These are phyloP conservation scores for Talaromyces islandicus DNA, from an alignment of 2,329 filamentous ascomycete species.

Conservation along the genomic window DNA sequence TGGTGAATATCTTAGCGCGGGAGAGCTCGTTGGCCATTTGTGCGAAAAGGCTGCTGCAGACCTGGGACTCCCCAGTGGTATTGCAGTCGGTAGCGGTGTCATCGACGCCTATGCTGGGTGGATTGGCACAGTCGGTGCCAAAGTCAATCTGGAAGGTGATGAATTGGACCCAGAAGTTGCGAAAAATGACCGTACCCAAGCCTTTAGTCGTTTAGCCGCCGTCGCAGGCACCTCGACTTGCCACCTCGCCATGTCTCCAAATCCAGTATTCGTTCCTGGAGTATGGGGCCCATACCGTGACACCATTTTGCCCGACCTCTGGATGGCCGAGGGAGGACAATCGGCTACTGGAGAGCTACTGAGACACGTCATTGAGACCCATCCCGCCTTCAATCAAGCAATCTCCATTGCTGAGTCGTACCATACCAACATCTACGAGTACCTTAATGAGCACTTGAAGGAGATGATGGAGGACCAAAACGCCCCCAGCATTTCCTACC, in stretches of 20 bases:
- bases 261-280: slow-evolving; percentile 88
- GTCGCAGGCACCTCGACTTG: slow-evolving; percentile 97
- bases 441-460: slow-evolving; percentile 79
- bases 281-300: slow-evolving; percentile 98
- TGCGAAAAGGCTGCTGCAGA: slow-evolving; percentile 77
- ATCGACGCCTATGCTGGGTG: slow-evolving; percentile 98
- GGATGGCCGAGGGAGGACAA: slow-evolving; percentile 97
- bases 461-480: slow-evolving; percentile 63
- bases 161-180: slow-evolving; percentile 62
- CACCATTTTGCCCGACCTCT: slow-evolving; percentile 83
- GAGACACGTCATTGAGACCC: slow-evolving; percentile 90
- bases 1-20: slow-evolving; percentile 82
- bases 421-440: slow-evolving; percentile 89
- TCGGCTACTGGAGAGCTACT: slow-evolving; percentile 92
- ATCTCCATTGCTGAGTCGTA: slow-evolving; percentile 71
- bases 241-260: slow-evolving; percentile 89
- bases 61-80: slow-evolving; percentile 77
- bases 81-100: slow-evolving; percentile 90
- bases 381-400: slow-evolving; percentile 81
- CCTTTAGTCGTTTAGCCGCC: slow-evolving; percentile 85
- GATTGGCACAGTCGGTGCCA: slow-evolving; percentile 98
- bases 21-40: slow-evolving; percentile 79
- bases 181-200: slow-evolving; percentile 83
- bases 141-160: slow-evolving; percentile 68
- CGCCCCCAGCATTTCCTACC: slow-evolving; percentile 74